phyloP scores from a whole-genome alignment of 2,329 filamentous ascomycete genomes.

The Fusarium begoniae region DNA sequence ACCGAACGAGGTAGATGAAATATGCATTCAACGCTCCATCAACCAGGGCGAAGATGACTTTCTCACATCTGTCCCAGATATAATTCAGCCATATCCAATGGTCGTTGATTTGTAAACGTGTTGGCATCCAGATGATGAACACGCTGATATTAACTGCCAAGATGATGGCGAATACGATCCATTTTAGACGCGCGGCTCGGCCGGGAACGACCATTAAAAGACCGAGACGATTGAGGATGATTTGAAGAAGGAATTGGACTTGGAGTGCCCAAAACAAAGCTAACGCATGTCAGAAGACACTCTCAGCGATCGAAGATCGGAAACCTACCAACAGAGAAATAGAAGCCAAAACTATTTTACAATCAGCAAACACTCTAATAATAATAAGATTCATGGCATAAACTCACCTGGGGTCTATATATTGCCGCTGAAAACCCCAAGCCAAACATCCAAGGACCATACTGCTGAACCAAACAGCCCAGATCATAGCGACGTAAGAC shows the following conservation, averaged over 20 bases:
- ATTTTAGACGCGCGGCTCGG: slow-evolving; percentile 53
- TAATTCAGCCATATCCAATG: slow-evolving; percentile 56
- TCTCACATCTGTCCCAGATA: slow-evolving; percentile 63
- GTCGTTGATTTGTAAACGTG: slow-evolving; percentile 54
- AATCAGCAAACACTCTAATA: too few species aligned
- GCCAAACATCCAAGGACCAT: slow-evolving; percentile 33
- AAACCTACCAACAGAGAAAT: too few species aligned
- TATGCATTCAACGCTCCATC: slow-evolving; percentile 60
- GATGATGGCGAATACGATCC: slow-evolving; percentile 56
- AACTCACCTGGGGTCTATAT: slow-evolving; percentile 37
- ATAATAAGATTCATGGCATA: too few species aligned
- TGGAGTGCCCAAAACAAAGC: slow-evolving; percentile 54
- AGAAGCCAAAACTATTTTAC: slow-evolving; percentile 39
- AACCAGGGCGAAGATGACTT: slow-evolving; percentile 59
- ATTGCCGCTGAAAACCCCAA: slow-evolving; percentile 39
- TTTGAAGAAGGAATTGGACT: slow-evolving; percentile 62
- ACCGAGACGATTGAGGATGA: slow-evolving; percentile 63
- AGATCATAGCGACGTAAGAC: slow-evolving; percentile 34
- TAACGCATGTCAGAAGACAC: too few species aligned
- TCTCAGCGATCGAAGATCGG: too few species aligned
- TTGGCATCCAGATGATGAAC: slow-evolving; percentile 64
- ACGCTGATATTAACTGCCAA: slow-evolving; percentile 61
- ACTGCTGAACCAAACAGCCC: slow-evolving; percentile 38
- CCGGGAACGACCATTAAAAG: slow-evolving; percentile 54
- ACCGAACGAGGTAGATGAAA: slow-evolving; percentile 58